phyloP scores from a whole-genome alignment of 176 grass and related monocot genomes.

The Carex scoparia region DNA sequence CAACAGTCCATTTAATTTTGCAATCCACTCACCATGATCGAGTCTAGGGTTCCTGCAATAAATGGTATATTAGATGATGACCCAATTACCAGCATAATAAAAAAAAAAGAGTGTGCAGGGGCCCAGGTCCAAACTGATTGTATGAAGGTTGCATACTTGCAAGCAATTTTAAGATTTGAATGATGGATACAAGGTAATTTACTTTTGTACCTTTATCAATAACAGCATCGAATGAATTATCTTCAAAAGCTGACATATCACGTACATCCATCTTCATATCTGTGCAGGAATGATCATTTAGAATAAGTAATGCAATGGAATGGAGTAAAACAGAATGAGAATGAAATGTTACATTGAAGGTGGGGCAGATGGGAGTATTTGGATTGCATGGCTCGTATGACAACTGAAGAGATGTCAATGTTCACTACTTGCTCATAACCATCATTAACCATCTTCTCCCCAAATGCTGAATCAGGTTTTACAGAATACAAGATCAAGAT shows the following conservation, averaged over 20 bases:
- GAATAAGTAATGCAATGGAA: no score
- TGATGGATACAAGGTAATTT: no score
- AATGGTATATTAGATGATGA: no score
- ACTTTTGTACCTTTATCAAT: constrained; percentile 74
- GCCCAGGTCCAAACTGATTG: no score
- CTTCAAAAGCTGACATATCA: constrained; percentile 63
- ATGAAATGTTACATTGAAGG: constrained; percentile 54
- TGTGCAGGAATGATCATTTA: background rate
- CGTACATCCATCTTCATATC: constrained; percentile 90
- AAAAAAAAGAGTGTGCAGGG: no score
- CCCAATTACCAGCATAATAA: no score
- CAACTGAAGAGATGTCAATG: constrained; percentile 85
- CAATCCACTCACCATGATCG: constrained; percentile 81
- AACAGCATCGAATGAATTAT: constrained; percentile 76
- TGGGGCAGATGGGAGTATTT: constrained; percentile 56
- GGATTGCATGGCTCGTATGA: constrained; percentile 82
- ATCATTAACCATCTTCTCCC: constrained; percentile 72
- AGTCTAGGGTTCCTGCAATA: constrained; percentile 78
- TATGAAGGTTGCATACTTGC: no score
- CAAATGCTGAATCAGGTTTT: constrained; percentile 40
- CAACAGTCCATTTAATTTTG: constrained; percentile 16
- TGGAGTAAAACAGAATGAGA: no score
- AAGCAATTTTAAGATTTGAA: no score
- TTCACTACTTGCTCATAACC: constrained; percentile 70
- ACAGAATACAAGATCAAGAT: no score